Conservation (phyloP, 75 land plant species). For the Selaginella moellendorffii region DNA sequence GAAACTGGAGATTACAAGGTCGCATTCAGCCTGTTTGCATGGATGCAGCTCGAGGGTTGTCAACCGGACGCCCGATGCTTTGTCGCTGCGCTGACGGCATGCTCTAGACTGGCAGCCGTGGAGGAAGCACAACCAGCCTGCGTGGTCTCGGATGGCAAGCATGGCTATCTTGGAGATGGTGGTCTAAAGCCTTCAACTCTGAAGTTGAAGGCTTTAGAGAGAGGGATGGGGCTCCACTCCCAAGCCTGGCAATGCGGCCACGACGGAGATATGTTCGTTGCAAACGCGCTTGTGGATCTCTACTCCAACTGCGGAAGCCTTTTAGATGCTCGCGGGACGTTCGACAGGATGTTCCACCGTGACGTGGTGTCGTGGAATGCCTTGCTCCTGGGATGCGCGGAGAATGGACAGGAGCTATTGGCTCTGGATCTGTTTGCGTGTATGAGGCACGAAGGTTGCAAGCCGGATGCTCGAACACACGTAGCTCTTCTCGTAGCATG, state of each 20-base stretch:
- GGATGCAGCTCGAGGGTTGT: not conserved
- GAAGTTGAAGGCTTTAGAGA: not conserved
- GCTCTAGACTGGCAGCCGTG: not conserved
- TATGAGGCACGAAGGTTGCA: not conserved
- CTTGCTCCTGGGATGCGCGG: not conserved
- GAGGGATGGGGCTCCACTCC: not conserved
- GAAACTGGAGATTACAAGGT: not conserved
- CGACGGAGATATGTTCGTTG: not conserved
- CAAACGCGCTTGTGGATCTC: not conserved
- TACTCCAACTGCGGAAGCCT: constrained; percentile 2
- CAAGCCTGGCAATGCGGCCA: not conserved
- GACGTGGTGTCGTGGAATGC: not conserved
- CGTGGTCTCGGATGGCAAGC: too few relatives aligned
- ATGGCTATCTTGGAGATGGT: too few relatives aligned
- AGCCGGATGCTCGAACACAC: not conserved
- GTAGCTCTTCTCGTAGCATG: not conserved
- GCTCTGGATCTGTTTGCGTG: not conserved
- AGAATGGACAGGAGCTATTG: not conserved
- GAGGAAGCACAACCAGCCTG: not conserved
- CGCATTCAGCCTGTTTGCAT: not conserved
- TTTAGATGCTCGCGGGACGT: not conserved
- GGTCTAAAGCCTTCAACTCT: too few relatives aligned
- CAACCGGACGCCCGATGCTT: too few relatives aligned
- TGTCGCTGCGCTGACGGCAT: too few relatives aligned
- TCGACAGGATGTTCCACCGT: not conserved